Conservation (phyloP, 2,329 filamentous ascomycete species). For the Dactylellina leptospora region DNA sequence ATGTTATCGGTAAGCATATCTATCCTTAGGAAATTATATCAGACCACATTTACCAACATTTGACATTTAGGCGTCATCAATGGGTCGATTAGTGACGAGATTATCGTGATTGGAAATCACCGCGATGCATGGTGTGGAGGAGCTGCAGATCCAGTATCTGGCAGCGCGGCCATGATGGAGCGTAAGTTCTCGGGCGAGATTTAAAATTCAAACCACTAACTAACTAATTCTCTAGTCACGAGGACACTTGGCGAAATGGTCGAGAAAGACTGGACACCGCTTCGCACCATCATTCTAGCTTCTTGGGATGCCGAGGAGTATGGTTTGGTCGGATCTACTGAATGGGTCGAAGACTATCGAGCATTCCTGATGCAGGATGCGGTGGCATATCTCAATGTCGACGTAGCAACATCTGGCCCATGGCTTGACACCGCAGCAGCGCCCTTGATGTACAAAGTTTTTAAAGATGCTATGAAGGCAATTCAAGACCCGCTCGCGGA, state of each 20-base stretch:
- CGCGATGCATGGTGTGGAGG: conserved; percentile 93
- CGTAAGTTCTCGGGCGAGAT: conserved; percentile 68
- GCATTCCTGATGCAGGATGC: conserved; percentile 76
- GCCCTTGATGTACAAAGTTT: conserved; percentile 71
- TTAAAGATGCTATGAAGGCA: conserved; percentile 43
- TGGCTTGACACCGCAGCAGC: conserved; percentile 82
- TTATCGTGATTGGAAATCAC: conserved; percentile 89
- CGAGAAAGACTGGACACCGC: conserved; percentile 83
- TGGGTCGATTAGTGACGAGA: conserved; percentile 87
- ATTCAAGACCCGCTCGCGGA: conserved; percentile 41
- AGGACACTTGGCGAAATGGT: conserved; percentile 81
- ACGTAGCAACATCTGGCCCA: conserved; percentile 78
- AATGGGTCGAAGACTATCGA: conserved; percentile 87
- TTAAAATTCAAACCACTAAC: background rate
- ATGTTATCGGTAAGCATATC: conserved; percentile 30
- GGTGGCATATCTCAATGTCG: conserved; percentile 90
- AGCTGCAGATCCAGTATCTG: conserved; percentile 80
- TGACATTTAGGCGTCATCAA: conserved; percentile 78
- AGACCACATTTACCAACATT: conserved; percentile 8
- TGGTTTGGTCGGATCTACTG: conserved; percentile 91
- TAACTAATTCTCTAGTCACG: conserved; percentile 68
- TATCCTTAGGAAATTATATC: background rate
- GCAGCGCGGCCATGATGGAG: conserved; percentile 63
- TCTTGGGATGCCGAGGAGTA: conserved; percentile 96
- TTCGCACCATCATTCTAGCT: conserved; percentile 93